Evolutionary conservation across 2,329 filamentous ascomycete species (phyloP).

Genomic region (Cadophora gregata): DNA sequence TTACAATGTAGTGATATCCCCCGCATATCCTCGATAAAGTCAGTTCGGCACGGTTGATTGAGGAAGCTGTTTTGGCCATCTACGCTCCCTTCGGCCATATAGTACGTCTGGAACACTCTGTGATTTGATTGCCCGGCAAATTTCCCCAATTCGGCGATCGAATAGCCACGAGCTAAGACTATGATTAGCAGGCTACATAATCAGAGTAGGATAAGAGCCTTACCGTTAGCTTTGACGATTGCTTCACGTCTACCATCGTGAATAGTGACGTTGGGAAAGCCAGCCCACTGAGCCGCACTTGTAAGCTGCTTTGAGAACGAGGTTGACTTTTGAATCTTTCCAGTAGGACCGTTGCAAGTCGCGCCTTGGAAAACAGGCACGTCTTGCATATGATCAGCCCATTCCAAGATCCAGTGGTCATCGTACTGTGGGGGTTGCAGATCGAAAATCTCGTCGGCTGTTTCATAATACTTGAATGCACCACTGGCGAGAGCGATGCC

Average conservation of each 20-base stretch:
- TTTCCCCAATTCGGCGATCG: conserved; percentile 19
- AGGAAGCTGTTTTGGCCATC: conserved; percentile 20
- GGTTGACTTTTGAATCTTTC: conserved; percentile 21
- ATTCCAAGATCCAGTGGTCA: not conserved
- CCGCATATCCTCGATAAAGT: conserved; percentile 15
- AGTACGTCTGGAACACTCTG: conserved; percentile 19
- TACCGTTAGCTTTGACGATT: conserved; percentile 25
- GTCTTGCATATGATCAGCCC: conserved; percentile 10
- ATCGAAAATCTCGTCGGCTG: conserved; percentile 22
- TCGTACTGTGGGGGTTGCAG: conserved; percentile 21
- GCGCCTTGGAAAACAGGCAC: conserved; percentile 25
- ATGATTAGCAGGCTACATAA: conserved; percentile 16
- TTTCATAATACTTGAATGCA: conserved; percentile 28
- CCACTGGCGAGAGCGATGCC: conserved; percentile 17
- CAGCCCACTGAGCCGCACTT: not conserved
- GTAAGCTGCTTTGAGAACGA: conserved; percentile 19
- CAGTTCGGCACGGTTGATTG: conserved; percentile 9
- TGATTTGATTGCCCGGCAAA: conserved; percentile 18
- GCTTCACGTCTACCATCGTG: conserved; percentile 21
- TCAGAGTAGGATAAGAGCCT: conserved; percentile 9
- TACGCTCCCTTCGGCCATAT: conserved; percentile 19
- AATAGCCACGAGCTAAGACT: conserved; percentile 22
- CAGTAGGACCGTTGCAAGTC: conserved; percentile 16
- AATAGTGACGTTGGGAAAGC: conserved; percentile 13
- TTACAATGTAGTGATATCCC: conserved; percentile 12